phyloP scores from a whole-genome alignment of 2,329 filamentous ascomycete genomes.

The Cladophialophora exuberans region DNA sequence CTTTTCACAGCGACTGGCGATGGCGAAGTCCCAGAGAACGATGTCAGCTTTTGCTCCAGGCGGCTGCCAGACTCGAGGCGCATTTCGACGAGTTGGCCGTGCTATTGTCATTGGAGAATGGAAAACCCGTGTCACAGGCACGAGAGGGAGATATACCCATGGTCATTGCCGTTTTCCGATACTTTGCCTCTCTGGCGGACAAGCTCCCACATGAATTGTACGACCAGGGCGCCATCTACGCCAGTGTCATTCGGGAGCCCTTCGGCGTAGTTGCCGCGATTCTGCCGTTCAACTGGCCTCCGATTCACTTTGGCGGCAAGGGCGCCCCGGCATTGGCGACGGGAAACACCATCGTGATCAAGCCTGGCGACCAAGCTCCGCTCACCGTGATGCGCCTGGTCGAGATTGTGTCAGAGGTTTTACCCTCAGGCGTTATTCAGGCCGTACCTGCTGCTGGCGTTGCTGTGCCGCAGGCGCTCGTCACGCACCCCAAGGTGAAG shows the following conservation, averaged over 20 bases:
- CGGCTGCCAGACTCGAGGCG: conserved; percentile 12
- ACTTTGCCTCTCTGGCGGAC: conserved; percentile 33
- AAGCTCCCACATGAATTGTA: conserved; percentile 20
- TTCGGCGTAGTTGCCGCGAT: conserved; percentile 47
- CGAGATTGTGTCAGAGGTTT: conserved; percentile 37
- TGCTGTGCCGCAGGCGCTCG: conserved; percentile 38
- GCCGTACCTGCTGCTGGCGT: conserved; percentile 67
- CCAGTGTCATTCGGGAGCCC: conserved; percentile 15
- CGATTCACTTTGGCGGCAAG: conserved; percentile 48
- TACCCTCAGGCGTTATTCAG: conserved; percentile 39
- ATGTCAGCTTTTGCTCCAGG: conserved; percentile 4
- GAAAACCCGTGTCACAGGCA: conserved; percentile 33
- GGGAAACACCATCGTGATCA: conserved; percentile 43
- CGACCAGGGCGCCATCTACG: conserved; percentile 20
- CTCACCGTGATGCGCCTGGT: conserved; percentile 37
- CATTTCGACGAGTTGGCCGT: conserved; percentile 32
- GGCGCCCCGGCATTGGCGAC: conserved; percentile 39
- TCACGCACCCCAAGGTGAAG: conserved; percentile 64
- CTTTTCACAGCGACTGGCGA: conserved; percentile 22
- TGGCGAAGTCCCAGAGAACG: conserved; percentile 10
- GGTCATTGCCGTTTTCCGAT: conserved; percentile 31
- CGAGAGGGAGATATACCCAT: conserved; percentile 26
- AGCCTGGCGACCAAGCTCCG: conserved; percentile 41
- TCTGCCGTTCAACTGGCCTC: conserved; percentile 61
- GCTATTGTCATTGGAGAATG: conserved; percentile 35